Evolutionary conservation across 2,329 filamentous ascomycete genomes (phyloP).

Genomic region (Bertia moriformis): DNA sequence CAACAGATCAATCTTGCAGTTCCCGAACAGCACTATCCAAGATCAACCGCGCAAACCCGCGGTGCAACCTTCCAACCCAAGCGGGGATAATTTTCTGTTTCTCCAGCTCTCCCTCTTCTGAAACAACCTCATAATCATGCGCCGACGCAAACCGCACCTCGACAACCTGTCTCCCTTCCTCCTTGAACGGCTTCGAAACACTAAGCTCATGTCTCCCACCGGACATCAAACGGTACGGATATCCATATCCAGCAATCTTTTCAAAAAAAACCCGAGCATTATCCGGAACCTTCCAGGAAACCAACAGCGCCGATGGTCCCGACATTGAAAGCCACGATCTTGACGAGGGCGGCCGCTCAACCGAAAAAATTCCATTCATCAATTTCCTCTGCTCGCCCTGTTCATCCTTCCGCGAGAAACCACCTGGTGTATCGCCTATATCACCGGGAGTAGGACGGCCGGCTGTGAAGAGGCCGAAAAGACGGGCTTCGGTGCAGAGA

Average conservation of each 20-base stretch:
- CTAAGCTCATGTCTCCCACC: not conserved
- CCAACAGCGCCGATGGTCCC: no score
- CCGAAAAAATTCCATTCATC: not conserved
- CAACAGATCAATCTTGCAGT: no score
- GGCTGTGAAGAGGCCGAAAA: not conserved
- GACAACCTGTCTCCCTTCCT: no score
- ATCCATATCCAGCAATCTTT: not conserved
- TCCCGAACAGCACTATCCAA: not conserved
- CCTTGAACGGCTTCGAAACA: not conserved
- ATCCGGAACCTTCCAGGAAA: slow-evolving; percentile 1
- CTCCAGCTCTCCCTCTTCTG: not conserved
- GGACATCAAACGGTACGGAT: not conserved
- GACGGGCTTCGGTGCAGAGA: not conserved
- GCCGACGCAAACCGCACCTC: not conserved
- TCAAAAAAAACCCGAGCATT: not conserved
- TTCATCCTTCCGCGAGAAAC: not conserved
- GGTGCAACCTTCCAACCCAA: not conserved
- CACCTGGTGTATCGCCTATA: not conserved
- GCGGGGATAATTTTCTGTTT: not conserved
- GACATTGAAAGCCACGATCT: no score
- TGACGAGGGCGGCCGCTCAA: no score
- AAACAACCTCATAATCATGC: not conserved
- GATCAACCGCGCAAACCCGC: not conserved
- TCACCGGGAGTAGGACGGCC: not conserved
- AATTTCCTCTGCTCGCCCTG: not conserved